These are phyloP conservation scores for Picea glauca DNA, from an alignment of 75 land plant genomes.

Conservation along the genomic window DNA sequence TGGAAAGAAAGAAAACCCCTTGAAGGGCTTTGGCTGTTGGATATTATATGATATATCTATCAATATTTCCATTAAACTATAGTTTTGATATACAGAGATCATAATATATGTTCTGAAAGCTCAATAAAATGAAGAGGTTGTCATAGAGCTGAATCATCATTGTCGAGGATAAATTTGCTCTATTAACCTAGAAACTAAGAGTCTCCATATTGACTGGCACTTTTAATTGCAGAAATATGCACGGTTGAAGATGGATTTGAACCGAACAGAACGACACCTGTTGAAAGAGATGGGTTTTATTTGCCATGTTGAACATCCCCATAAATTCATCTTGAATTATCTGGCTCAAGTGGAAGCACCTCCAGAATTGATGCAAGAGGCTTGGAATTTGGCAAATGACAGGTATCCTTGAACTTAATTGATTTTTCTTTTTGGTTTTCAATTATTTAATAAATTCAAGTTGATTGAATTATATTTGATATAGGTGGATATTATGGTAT, in stretches of 20 bases:
- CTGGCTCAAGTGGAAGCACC: slow-evolving; percentile 67
- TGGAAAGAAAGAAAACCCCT: too few species aligned
- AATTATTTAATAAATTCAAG: not conserved
- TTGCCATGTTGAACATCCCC: slow-evolving; percentile 98
- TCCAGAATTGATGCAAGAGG: slow-evolving; percentile 79
- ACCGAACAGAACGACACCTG: slow-evolving; percentile 83
- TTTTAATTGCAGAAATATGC: slow-evolving; percentile 58
- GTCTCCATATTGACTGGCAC: not conserved
- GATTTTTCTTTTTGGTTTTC: not conserved
- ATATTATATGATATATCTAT: too few species aligned
- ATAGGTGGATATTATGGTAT: too few species aligned
- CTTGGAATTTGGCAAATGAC: slow-evolving; percentile 98
- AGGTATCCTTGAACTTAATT: slow-evolving; percentile 41
- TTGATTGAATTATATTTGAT: not conserved
- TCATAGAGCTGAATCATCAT: too few species aligned
- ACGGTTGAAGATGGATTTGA: slow-evolving; percentile 81
- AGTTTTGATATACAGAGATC: too few species aligned
- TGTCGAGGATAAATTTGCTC: too few species aligned
- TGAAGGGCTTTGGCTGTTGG: too few species aligned
- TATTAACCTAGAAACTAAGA: too few species aligned
- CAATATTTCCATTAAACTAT: too few species aligned
- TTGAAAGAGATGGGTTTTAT: slow-evolving; percentile 98
- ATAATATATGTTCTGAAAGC: too few species aligned
- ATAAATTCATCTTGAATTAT: slow-evolving; percentile 93
- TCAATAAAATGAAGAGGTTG: too few species aligned